phyloP scores from a whole-genome alignment of 768 basidiomycete species.

The Podaxis sp. region DNA sequence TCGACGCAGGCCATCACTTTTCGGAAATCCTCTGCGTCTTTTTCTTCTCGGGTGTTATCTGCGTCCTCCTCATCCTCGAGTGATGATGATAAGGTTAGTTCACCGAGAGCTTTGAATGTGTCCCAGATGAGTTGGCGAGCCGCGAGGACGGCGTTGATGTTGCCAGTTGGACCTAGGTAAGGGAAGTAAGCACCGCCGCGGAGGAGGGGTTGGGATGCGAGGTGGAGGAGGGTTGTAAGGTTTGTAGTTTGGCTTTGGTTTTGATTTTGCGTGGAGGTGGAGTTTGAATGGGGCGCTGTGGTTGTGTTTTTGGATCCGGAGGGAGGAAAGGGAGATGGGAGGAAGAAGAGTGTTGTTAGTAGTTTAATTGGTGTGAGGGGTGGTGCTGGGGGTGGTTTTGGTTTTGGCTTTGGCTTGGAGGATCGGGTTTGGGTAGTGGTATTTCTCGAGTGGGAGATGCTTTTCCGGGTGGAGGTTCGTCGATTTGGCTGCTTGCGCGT shows the following conservation, averaged over 20 bases:
- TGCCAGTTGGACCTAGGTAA: constrained; percentile 9
- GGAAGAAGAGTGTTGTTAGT: neutral
- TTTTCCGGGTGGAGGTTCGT: neutral
- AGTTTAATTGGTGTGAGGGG: neutral
- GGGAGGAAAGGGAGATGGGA: neutral
- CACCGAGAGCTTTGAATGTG: neutral
- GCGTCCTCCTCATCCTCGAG: neutral
- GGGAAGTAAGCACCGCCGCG: neutral
- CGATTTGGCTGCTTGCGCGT: neutral
- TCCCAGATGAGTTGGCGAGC: constrained; percentile 4
- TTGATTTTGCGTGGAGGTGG: neutral
- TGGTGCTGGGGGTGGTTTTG: neutral
- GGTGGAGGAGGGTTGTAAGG: neutral
- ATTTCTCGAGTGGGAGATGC: too few relatives aligned
- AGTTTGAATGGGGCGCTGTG: neutral
- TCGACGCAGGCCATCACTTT: neutral
- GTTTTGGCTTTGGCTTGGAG: neutral
- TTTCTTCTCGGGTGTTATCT: neutral
- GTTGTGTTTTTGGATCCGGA: neutral
- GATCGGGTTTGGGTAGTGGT: neutral
- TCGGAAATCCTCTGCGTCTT: neutral
- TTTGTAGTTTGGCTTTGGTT: neutral
- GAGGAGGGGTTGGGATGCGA: constrained; percentile 12
- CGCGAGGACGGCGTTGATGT: constrained; percentile 3
- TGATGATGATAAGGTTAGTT: neutral